A percentile compares a stretch with the other conserved stretches of the same genome.
Conservation (phyloP, 371 early-diverging fungal genomes). For the Amoeboaphelidium protococcarum region DNA sequence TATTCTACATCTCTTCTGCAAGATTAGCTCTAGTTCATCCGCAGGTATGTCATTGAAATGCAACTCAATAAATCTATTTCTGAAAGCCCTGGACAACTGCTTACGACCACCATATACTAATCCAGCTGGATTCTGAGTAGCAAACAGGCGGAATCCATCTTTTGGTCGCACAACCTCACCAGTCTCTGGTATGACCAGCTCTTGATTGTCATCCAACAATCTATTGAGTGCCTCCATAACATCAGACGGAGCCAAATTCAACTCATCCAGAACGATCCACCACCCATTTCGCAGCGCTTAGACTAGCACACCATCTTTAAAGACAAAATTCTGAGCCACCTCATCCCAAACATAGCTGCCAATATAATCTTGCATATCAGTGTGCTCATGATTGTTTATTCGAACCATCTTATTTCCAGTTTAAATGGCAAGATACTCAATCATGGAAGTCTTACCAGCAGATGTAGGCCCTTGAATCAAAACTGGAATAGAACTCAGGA, state of each 20-base stretch:
- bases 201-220: conserved; percentile 95
- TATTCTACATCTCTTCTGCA: conserved; percentile 51
- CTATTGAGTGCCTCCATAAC: conserved; percentile 98
- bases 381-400: conserved; percentile 99
- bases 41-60: conserved; percentile 84
- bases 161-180: conserved; percentile 86
- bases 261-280: conserved; percentile 98
- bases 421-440: conserved; percentile 81
- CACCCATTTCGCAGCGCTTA: conserved; percentile 87
- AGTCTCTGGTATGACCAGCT: conserved; percentile 89
- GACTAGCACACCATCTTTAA: conserved; percentile 90
- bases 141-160: conserved; percentile 94
- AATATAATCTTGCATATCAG: conserved; percentile 95
- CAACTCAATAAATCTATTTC: conserved; percentile 95
- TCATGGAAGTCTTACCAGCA: conserved; percentile 97
- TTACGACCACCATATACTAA: conserved; percentile 93
- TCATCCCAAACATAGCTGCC: conserved; percentile 65
- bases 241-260: conserved; percentile 97
- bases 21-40: conserved; percentile 58
- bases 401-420: conserved; percentile 86
- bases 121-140: conserved; percentile 98
- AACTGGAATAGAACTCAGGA: conserved; percentile 84
- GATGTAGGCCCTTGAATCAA: conserved; percentile 98
- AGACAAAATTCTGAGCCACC: conserved; percentile 61
- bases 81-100: conserved; percentile 92